A percentile compares a stretch with the other conserved stretches of the same genome.
Conservation (phyloP, 805 yeast species). For the Saccharomycopsis amapae region DNA sequence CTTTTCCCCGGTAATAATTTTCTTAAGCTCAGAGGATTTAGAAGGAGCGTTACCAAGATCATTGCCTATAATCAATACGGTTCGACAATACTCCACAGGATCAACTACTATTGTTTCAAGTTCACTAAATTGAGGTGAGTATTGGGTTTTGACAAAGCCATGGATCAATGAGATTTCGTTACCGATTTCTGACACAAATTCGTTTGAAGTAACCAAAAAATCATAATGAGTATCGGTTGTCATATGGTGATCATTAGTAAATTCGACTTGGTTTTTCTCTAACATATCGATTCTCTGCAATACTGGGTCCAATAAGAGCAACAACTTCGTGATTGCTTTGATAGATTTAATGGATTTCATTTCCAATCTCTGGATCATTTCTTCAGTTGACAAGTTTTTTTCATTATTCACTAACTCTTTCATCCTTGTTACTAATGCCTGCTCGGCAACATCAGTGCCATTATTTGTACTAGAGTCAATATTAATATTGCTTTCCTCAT, state of each 20-base stretch:
- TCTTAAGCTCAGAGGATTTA: slow-evolving; percentile 30
- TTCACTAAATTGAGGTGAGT: slow-evolving; percentile 63
- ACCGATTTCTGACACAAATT: slow-evolving; percentile 44
- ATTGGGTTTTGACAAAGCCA: slow-evolving; percentile 43
- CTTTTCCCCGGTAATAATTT: slow-evolving; percentile 50
- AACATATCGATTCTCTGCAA: neutral
- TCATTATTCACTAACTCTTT: slow-evolving; percentile 14
- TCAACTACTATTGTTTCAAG: slow-evolving; percentile 53
- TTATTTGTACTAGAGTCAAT: neutral
- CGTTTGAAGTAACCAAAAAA: slow-evolving; percentile 50
- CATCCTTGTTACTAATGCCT: no score
- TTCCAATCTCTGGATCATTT: slow-evolving; percentile 20
- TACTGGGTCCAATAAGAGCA: slow-evolving; percentile 1
- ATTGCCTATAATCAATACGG: slow-evolving; percentile 46
- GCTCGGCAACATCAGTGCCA: no score
- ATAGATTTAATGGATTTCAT: slow-evolving; percentile 18
- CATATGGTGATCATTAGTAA: no score
- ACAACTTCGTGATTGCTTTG: slow-evolving; percentile 5
- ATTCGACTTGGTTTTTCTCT: no score
- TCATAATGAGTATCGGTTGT: slow-evolving; percentile 3
- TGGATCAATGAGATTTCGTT: slow-evolving; percentile 47
- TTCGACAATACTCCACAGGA: slow-evolving; percentile 53
- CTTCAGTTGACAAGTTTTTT: slow-evolving; percentile 17
- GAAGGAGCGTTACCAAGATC: slow-evolving; percentile 30
- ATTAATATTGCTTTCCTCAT: neutral